A percentile compares a stretch with the other conserved stretches of the same genome.
These are phyloP conservation scores for Komagataea norvegica DNA, from an alignment of 1,139 yeast genomes.

Conservation along the genomic window DNA sequence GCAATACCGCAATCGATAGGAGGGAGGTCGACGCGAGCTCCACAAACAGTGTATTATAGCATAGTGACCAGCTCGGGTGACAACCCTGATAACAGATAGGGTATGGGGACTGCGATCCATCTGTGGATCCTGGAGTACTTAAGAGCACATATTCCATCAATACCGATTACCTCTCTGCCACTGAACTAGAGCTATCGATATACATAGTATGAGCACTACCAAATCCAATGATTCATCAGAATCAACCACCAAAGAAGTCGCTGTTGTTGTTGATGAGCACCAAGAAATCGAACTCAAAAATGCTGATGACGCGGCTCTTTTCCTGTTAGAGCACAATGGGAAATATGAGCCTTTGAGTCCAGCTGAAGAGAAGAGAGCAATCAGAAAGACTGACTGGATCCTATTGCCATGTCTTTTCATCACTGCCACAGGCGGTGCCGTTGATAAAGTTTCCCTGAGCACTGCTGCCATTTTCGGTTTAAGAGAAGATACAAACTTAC, in stretches of 20 bases:
- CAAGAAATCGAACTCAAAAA: slow-evolving; percentile 4
- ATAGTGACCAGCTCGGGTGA: too few species aligned
- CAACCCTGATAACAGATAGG: too few species aligned
- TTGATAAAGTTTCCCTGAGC: slow-evolving; percentile 39
- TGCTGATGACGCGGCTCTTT: slow-evolving; percentile 23
- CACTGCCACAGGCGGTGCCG: slow-evolving; percentile 38
- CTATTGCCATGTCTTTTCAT: slow-evolving; percentile 34
- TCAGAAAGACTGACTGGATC: slow-evolving; percentile 36
- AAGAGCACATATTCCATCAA: too few species aligned
- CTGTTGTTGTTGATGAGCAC: too few species aligned
- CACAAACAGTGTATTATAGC: too few species aligned
- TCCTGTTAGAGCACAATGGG: slow-evolving; percentile 25
- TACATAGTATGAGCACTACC: slow-evolving; percentile 3
- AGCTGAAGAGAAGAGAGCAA: slow-evolving; percentile 28
- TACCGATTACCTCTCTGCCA: too few species aligned
- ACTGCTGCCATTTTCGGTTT: slow-evolving; percentile 44
- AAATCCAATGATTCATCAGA: slow-evolving; percentile 8
- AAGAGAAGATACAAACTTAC: slow-evolving; percentile 32
- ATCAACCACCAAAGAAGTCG: slow-evolving; percentile 5
- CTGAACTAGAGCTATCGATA: too few species aligned
- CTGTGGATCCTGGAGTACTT: too few species aligned
- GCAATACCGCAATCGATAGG: too few species aligned
- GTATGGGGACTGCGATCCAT: too few species aligned
- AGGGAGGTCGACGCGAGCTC: too few species aligned
- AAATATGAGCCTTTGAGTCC: slow-evolving; percentile 27